Base-by-base conservation (phyloP, 768 basidiomycete genomes). In the Tulasnella sp. region DNA sequence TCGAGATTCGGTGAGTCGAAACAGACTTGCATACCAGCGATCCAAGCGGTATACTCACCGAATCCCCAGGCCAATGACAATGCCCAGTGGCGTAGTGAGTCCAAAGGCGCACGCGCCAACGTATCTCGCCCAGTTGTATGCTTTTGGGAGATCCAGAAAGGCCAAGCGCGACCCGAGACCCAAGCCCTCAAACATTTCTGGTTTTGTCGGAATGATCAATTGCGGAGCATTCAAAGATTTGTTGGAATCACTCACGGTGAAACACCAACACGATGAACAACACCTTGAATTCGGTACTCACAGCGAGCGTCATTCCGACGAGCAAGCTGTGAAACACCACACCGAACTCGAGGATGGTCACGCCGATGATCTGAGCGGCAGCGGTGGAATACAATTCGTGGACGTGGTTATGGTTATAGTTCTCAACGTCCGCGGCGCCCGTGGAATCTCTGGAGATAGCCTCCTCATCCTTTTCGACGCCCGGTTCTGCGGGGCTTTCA, bases 261-360 rank as follows among this genome's bases (percentile, higher is more conserved):
- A 94, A 93, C 66, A 92, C 73, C 24, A 96, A 70, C 53, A 98
- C 95, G 61, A 90, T 73, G 69, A 96, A 92, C n/a, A 99, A 80
- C 17, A 85, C 71, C 64, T 80, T 88, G 73, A 97, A 96, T 34
- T 79, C 69, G 3, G 77, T 72, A 65, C 85, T 82, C n/a, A 93
- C 89, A n/a, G 92, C 93, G 42, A 97, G 79, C 0, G 95, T 94
- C 30, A 97, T 73, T 0, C 94, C 94, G 62, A 96, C 87, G 51
- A 95, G 76, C 49, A 56, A 80, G 83, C 85, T 88, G 68, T 94
- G 93, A 30, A 97, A 71, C 4, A 91, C 70, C 29, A 97, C 90
- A 65, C 95, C 95, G 66, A 96, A 95, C 69, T 99, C 95, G 49
- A 99, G 76, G 60, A 97, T 93, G 32, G 80, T 89, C 49, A 99